Base-by-base conservation (phyloP, 73 alveolate species). In the Urostyla sp. region DNA sequence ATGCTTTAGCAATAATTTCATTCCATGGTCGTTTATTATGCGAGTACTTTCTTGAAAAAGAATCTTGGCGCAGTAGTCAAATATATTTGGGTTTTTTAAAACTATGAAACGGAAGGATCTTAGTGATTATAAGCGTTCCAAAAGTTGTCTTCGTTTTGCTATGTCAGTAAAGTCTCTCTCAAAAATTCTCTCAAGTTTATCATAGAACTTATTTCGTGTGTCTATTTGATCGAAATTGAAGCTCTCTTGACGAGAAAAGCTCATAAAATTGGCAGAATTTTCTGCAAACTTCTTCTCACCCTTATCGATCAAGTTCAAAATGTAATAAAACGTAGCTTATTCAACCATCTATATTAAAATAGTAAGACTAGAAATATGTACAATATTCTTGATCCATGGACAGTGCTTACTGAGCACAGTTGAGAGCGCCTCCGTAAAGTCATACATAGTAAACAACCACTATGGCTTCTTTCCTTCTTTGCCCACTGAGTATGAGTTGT, bases 291-390 rank as follows among this genome's bases (percentile, higher is more conserved):
- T 31, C 24, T 18, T 55, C n/a, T 18, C 26, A 7, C 37, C 27
- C 27, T 63, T 63, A 38, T 63, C 61, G 2, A 63, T 43, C 11
- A 63, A 43, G 26, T 63, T 63, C 79, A 57, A 63, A 40, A 63
- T 15, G 45, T 10, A 63, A 23, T 63, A 63, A 21, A 43, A 63
- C 37, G 44, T 31, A 13, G 79, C 79, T 43, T 60, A 43, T 43
- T 63, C 79, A 10, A 63, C 15, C 10, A 15, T 11, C 51, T 40
- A 40, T 40, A 11, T 10, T 11, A 11, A 11, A 40, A 40, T 40
- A 11, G 15, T 11, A 40, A 11, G 51, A 40, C 15, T n/a, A n/a
- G 15, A 40, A 40, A 11, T 11, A 40, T 11, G 20, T 63, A 63
- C 44, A 27, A 5, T 8, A 48, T 40, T 27, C 23, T 63, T 63